Evolutionary conservation across 306 rosid species (phyloP), one percentile per base, ranked within the genome.

Genomic region (Arachis stenosperma): DNA sequence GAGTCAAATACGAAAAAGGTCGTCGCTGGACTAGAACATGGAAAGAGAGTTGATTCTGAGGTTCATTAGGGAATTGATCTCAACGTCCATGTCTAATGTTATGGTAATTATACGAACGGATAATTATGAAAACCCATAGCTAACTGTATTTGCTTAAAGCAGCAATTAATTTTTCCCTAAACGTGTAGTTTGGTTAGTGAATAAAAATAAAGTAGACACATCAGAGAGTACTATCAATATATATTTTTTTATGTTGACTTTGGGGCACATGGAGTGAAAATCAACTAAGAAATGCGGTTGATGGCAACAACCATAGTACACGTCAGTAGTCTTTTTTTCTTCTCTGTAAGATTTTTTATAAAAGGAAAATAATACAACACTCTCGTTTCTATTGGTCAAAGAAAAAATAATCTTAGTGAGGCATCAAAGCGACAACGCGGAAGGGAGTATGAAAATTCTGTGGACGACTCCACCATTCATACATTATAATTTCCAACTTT

Each of bases 391-490:
- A 33, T 4, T 14, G 8, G 0, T 55, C 10, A 40, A 52, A 41
- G 61, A 52, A 37, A 29, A 5, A 60, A 71, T 2, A 52, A 9
- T 60, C 40, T 6, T 9, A 63, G 55, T 61, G 27, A 39, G 54
- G 66, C 65, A 53, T 53, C 12, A 44, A 63, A 68, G 71, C n/a
- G 75, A 61, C 64, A 42, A 86, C 89, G 88, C 93, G 90, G 69
- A 75, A 43, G 37, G 36, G 39, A 67, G 67, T 74, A 84, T 74
- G 90, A 86, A 88, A 33, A 59, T 82, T 82, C 87, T 41, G 2
- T 13, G 44, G 43, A 36, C 62, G n/a, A n/a, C 2, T 60, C 10
- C 22, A 39, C 40, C 52, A 9, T 9, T 29, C 41, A 52, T 33
- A 5, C 43, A 62, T 4, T 54, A 33, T 33, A 33, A 33, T 33